Evolutionary conservation across 768 basidiomycete species (phyloP).

Genomic region (Tremella fuciformis): DNA sequence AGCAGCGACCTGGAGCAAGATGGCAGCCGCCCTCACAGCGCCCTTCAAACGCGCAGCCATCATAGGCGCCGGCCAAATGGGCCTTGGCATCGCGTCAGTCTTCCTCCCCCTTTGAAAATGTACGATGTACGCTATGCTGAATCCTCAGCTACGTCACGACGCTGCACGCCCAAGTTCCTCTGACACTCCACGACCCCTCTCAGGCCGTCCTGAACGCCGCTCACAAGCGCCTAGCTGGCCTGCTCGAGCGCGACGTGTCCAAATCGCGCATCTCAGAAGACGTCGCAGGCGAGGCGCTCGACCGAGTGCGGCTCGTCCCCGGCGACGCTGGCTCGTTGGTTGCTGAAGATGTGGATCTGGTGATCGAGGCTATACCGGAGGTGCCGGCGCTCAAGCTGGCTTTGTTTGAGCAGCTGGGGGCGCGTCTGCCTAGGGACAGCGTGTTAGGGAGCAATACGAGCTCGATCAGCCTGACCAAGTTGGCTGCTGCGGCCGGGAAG

Average conservation of each 20-base stretch:
- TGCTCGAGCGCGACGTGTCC: constrained; percentile 81
- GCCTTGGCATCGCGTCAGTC: constrained; percentile 86
- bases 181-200: constrained; percentile 79
- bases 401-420: constrained; percentile 70
- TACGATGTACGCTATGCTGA: background rate
- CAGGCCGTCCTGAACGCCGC: constrained; percentile 70
- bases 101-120: constrained; percentile 21
- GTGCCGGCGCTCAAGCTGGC: constrained; percentile 70
- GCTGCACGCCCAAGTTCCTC: constrained; percentile 77
- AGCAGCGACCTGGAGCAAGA: constrained; percentile 6
- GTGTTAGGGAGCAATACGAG: constrained; percentile 92
- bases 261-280: constrained; percentile 71
- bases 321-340: constrained; percentile 57
- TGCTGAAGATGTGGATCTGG: constrained; percentile 79
- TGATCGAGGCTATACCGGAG: constrained; percentile 91
- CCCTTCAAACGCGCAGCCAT: constrained; percentile 39
- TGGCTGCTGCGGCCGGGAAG: constrained; percentile 73
- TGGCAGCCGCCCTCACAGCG: constrained; percentile 17
- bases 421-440: constrained; percentile 65
- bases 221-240: constrained; percentile 69
- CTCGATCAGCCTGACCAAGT: constrained; percentile 90
- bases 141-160: constrained; percentile 56
- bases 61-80: constrained; percentile 57
- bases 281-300: constrained; percentile 71
- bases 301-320: constrained; percentile 56